Percentiles rank a stretch among this genome's conserved stretches.
These are phyloP conservation scores for Theobroma grandiflorum DNA, from an alignment of 441 rosid genomes.

Conservation along the genomic window DNA sequence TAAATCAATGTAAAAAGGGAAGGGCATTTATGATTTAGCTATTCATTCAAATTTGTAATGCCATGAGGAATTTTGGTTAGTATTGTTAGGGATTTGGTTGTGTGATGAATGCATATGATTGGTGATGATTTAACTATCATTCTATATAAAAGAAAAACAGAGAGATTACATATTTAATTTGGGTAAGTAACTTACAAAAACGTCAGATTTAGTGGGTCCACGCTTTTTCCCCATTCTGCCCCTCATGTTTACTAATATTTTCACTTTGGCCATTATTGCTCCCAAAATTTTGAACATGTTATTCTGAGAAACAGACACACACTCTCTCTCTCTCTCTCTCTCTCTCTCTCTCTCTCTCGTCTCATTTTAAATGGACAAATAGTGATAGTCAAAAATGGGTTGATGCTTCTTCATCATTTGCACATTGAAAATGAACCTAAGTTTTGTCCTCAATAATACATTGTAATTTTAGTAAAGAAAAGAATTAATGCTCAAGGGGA, in stretches of 20 bases:
- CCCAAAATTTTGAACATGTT: not conserved
- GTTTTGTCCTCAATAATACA: not conserved
- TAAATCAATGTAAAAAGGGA: not conserved
- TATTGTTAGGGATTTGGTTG: not conserved
- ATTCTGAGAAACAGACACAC: too few relatives aligned
- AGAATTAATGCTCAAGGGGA: not conserved
- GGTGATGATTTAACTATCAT: constrained; percentile 23
- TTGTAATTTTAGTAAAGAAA: not conserved
- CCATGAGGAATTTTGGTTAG: not conserved
- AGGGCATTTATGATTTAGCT: not conserved
- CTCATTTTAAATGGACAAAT: not conserved
- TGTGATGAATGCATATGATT: constrained; percentile 18
- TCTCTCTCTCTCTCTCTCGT: not conserved
- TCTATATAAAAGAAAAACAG: not conserved
- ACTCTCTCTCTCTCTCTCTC: too few relatives aligned
- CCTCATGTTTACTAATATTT: not conserved
- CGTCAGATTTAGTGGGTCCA: constrained; percentile 21
- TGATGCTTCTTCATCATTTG: not conserved
- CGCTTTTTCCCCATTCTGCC: not conserved
- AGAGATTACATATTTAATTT: constrained; percentile 29
- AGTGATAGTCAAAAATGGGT: not conserved
- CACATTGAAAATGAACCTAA: not conserved
- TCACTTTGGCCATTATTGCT: not conserved
- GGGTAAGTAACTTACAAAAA: constrained; percentile 7
- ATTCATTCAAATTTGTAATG: not conserved